Evolutionary conservation across 805 yeast genomes (phyloP), one percentile per base, ranked within the genome.

Genomic region (Kuraishia borneana): DNA sequence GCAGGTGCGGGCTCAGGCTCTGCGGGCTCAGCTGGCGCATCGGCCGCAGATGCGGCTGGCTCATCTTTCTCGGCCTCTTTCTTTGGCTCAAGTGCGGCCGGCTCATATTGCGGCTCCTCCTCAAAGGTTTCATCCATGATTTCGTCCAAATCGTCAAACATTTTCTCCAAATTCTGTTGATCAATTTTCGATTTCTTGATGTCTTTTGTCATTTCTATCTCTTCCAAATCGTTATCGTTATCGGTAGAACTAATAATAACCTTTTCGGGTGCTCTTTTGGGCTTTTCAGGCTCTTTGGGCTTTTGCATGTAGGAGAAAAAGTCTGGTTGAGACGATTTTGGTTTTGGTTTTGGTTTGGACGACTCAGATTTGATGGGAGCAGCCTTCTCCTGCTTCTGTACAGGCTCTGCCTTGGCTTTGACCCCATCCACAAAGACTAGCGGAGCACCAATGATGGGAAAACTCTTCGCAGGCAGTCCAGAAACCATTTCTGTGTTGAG

Each of bases 231-330:
- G n/a, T 25, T 26, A 9, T 40, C 38, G 13, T 30, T 40, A 18
- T 36, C 42, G 7, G 28, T 38, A 12, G 42, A 47, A 20, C 43
- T 34, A 10, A 25, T 27, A 17, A 31, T 26, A 9, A 33, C 34
- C 38, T 8, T 47, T 33, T 63, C 68, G 28, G 43, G 50, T 9
- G 60, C 60, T 13, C 13, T 6, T 12, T 25, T 25, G 13, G 28
- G 28, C 16, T 25, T 6, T 30, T 45, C n/a, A n/a, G n/a, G n/a
- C n/a, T n/a, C n/a, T n/a, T n/a, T n/a, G n/a, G n/a, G n/a, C n/a
- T n/a, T n/a, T n/a, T n/a, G n/a, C n/a, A n/a, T n/a, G n/a, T n/a
- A n/a, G n/a, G n/a, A n/a, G n/a, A n/a, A n/a, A n/a, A n/a, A n/a
- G n/a, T 28, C 43, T 45, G 20, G 41, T 29, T 10, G 42, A 40